Base-by-base conservation (phyloP, 2,329 filamentous ascomycete genomes). In the Metarhizium sp. region DNA sequence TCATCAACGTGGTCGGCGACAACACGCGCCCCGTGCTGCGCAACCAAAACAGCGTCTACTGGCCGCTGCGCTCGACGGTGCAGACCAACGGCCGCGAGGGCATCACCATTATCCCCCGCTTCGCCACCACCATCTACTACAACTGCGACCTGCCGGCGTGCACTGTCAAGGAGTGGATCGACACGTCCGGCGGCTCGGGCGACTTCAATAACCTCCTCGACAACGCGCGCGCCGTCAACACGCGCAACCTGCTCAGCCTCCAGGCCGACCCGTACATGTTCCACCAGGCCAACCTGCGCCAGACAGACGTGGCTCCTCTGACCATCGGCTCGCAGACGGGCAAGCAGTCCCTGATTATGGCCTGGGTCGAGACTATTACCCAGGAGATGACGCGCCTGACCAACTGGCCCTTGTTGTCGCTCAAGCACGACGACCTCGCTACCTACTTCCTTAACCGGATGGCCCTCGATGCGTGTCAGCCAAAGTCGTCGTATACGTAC, bases 61-160 rank as follows among this genome's bases (percentile, higher is more conserved):
- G 79, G 75, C 78, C 81, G 1, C 72, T 80, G 40, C 79, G 75
- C 51, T 79, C 75, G 51, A 82, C 70, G 3, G 72, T 75, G 0
- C 72, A 66, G 0, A 62, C 59, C 11, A 80, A 85, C 60, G 81
- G 81, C 0, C 80, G 77, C 59, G 76, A 68, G 46, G 81, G 82
- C 1, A 71, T 83, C 45, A 74, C 75, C 56, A 73, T 85, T 51
- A 78, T 81, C 63, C 80, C 80, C 4, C 78, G 82, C 49, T 85
- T 77, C 77, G 78, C 81, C 1, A 81, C 79, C 3, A 76, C 78
- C 46, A 84, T 85, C 58, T 85, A 84, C 70, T 85, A 81, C 73
- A 84, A 85, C 69, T 85, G 82, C 65, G 77, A 82, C 62, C 75
- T 74, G 16, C 72, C 79, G 2, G 71, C 67, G 25, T 85, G 82